A percentile compares a stretch with the other conserved stretches of the same genome.
Conservation (phyloP, 2,329 filamentous ascomycete species). For the Gnomoniopsis smithogilvyi region DNA sequence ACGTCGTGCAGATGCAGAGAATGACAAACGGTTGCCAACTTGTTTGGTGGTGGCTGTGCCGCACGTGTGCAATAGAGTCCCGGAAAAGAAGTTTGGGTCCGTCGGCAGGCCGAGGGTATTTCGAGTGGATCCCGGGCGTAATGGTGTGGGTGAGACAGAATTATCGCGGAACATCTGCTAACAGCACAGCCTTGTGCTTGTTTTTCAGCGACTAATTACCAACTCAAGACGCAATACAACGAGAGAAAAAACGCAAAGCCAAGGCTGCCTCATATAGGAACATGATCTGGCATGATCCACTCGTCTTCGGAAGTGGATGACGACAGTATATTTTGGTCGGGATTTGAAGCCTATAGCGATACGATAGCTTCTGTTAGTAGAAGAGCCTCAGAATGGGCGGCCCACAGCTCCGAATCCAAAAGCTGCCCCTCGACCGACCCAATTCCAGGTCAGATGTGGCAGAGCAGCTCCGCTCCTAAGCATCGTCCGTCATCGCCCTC, state of each 20-base stretch:
- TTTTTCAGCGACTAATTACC: neutral
- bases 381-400: conserved; percentile 3
- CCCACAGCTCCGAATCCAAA: neutral
- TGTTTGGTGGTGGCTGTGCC: neutral
- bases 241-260: too few relatives aligned
- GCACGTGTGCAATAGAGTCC: neutral
- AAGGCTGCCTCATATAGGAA: too few relatives aligned
- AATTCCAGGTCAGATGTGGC: neutral
- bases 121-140: neutral
- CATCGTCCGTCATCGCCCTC: neutral
- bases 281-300: too few relatives aligned
- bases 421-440: too few relatives aligned
- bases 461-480: neutral
- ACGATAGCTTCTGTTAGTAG: neutral
- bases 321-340: rapidly evolving
- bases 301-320: too few relatives aligned
- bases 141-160: neutral
- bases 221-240: too few relatives aligned
- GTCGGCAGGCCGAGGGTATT: neutral
- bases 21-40: neutral
- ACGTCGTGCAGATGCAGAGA: neutral
- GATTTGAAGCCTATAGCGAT: too few relatives aligned
- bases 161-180: neutral
- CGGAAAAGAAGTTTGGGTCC: neutral
- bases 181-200: neutral